These are phyloP conservation scores for Oryza rufipogon DNA, from an alignment of 176 grass and related monocot genomes.

Conservation along the genomic window DNA sequence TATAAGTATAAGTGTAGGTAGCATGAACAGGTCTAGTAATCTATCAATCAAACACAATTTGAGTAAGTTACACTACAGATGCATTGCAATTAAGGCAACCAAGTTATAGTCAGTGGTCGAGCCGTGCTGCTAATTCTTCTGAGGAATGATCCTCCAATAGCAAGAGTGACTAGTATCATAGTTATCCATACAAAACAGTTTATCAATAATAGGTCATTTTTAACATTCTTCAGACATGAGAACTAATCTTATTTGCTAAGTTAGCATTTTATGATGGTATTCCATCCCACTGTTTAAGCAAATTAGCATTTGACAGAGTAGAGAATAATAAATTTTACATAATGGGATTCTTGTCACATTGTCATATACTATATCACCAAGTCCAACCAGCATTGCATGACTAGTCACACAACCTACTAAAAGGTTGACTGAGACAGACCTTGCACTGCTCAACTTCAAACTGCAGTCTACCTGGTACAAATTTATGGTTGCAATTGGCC, in stretches of 20 bases:
- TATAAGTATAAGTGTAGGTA: background rate
- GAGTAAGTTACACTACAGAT: background rate
- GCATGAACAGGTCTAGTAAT: conserved; percentile 11
- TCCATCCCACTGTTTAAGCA: conserved; percentile 2
- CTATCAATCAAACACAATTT: background rate
- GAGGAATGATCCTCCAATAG: conserved; percentile 7
- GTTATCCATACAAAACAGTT: conserved; percentile 18
- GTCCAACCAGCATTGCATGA: conserved; percentile 2
- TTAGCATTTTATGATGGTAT: conserved; percentile 10
- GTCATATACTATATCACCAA: background rate
- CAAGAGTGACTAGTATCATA: conserved; percentile 5
- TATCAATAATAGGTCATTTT: conserved; percentile 25
- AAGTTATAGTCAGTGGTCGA: background rate
- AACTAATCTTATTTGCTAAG: conserved; percentile 20
- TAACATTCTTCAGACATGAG: conserved; percentile 34
- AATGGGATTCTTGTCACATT: conserved; percentile 5
- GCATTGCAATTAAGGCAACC: background rate
- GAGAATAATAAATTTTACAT: conserved; percentile 18
- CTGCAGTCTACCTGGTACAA: background rate
- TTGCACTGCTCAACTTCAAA: conserved; percentile 15
- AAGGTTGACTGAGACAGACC: background rate
- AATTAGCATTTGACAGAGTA: background rate
- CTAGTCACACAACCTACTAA: background rate
- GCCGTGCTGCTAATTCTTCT: conserved; percentile 3
- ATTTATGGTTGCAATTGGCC: conserved; percentile 4